Evolutionary conservation across 495 filamentous ascomycete genomes (phyloP).

Genomic region (Aspergillus asperescens): DNA sequence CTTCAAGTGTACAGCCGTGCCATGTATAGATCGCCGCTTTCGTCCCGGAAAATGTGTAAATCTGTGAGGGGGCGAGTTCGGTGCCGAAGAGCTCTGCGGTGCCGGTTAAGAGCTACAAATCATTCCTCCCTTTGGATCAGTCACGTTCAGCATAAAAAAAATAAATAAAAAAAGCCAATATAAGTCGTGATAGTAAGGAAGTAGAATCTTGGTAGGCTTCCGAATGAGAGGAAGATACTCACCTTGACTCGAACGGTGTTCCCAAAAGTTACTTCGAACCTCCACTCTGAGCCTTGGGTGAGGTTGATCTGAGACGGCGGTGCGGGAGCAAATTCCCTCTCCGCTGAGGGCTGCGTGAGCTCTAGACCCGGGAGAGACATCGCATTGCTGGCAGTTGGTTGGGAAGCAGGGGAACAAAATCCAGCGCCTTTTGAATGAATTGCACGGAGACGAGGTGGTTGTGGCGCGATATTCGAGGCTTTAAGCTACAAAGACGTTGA

Average conservation of each 20-base stretch:
- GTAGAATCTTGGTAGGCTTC: neutral
- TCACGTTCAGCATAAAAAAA: neutral
- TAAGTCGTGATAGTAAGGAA: too few species aligned
- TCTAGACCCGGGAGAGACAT: constrained; percentile 49
- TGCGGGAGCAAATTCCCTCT: constrained; percentile 33
- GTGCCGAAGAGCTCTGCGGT: constrained; percentile 95
- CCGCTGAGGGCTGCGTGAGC: constrained; percentile 40
- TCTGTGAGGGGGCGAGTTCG: constrained; percentile 74
- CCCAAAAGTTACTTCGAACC: constrained; percentile 78
- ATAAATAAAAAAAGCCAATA: constrained; percentile 9
- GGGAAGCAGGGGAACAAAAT: neutral
- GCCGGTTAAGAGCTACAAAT: constrained; percentile 60
- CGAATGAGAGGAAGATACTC: constrained; percentile 9
- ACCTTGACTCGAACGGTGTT: constrained; percentile 59
- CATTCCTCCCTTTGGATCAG: constrained; percentile 13
- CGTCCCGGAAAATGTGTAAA: constrained; percentile 75
- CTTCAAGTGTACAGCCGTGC: constrained; percentile 80
- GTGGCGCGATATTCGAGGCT: neutral
- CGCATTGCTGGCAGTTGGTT: constrained; percentile 11
- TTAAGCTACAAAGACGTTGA: neutral
- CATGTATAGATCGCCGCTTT: constrained; percentile 89
- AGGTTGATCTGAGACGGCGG: constrained; percentile 44
- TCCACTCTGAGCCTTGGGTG: constrained; percentile 65
- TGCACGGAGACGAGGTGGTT: neutral
- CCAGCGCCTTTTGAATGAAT: neutral